phyloP scores from a whole-genome alignment of 352 stramenopile genomes.

The Phytopythium oedochilum region DNA sequence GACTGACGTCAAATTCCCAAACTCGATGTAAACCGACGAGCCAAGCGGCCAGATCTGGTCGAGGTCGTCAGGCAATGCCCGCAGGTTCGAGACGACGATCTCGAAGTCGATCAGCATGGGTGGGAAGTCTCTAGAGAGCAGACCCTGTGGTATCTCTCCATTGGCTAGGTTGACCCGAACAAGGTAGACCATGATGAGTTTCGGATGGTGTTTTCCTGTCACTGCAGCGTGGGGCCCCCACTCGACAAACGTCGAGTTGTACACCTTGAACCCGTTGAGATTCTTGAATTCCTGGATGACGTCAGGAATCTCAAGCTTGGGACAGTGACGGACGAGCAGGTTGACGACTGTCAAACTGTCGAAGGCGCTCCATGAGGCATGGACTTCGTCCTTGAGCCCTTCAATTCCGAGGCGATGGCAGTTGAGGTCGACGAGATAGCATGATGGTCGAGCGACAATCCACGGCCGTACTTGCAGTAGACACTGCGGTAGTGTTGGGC shows the following conservation, averaged over 20 bases:
- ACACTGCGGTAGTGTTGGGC: constrained; percentile 11
- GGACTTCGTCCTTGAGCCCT: constrained; percentile 11
- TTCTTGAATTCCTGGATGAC: constrained; percentile 15
- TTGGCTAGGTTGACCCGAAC: constrained; percentile 29
- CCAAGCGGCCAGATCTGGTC: constrained; percentile 18
- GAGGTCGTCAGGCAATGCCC: constrained; percentile 22
- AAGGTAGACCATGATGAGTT: constrained; percentile 23
- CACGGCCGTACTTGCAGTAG: constrained; percentile 23
- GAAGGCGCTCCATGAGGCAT: constrained; percentile 13
- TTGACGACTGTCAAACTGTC: constrained; percentile 16
- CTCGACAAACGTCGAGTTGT: constrained; percentile 27
- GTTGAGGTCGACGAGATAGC: constrained; percentile 25
- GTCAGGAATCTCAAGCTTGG: constrained; percentile 16
- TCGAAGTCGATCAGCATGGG: constrained; percentile 26
- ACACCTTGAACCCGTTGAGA: constrained; percentile 27
- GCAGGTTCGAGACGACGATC: constrained; percentile 33
- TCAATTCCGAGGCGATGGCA: constrained; percentile 14
- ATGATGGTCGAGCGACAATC: constrained; percentile 14
- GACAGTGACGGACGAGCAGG: constrained; percentile 29
- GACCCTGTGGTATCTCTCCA: constrained; percentile 16
- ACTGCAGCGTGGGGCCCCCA: constrained; percentile 22
- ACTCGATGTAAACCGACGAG: constrained; percentile 13
- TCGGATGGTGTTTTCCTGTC: constrained; percentile 13
- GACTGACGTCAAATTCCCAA: constrained; percentile 11
- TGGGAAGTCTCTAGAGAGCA: constrained; percentile 36